Evolutionary conservation across 495 filamentous ascomycete species (phyloP).

Genomic region (Xylaria nigripes): DNA sequence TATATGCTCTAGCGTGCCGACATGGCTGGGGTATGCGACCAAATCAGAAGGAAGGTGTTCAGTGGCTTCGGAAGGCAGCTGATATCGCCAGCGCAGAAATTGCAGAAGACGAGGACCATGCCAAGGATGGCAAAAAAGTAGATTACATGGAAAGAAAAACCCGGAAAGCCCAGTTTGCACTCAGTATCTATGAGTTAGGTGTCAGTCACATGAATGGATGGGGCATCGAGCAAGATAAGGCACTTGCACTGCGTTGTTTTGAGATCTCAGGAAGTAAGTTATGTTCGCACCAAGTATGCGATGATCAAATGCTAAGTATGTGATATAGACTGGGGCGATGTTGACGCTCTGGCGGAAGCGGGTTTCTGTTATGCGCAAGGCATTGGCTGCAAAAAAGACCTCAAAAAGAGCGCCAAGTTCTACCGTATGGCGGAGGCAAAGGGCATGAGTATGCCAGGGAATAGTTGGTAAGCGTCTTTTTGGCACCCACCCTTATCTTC

Average conservation of each 20-base stretch:
- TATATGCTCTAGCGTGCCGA: slow-evolving; percentile 93
- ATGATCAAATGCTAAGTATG: slow-evolving; percentile 16
- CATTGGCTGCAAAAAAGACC: slow-evolving; percentile 83
- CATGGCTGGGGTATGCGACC: slow-evolving; percentile 97
- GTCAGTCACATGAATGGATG: slow-evolving; percentile 98
- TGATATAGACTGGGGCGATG: slow-evolving; percentile 76
- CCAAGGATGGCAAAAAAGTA: slow-evolving; percentile 53
- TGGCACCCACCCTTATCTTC: not conserved
- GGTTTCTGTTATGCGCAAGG: slow-evolving; percentile 85
- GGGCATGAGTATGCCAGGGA: slow-evolving; percentile 95
- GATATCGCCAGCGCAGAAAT: slow-evolving; percentile 77
- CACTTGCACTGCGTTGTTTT: slow-evolving; percentile 81
- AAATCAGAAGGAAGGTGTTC: slow-evolving; percentile 79
- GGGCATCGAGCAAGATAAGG: slow-evolving; percentile 90
- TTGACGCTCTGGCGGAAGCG: slow-evolving; percentile 81
- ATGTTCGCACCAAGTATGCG: not conserved
- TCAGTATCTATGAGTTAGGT: slow-evolving; percentile 91
- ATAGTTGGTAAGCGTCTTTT: slow-evolving; percentile 73
- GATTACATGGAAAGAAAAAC: slow-evolving; percentile 64
- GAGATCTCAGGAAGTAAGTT: slow-evolving; percentile 82
- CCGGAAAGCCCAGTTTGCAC: slow-evolving; percentile 81
- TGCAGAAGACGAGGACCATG: slow-evolving; percentile 63
- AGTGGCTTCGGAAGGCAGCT: slow-evolving; percentile 84
- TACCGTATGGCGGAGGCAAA: slow-evolving; percentile 86
- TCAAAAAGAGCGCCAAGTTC: slow-evolving; percentile 87